Conservation (phyloP, 495 filamentous ascomycete species). For the Hypomontagnella submonticulosa region DNA sequence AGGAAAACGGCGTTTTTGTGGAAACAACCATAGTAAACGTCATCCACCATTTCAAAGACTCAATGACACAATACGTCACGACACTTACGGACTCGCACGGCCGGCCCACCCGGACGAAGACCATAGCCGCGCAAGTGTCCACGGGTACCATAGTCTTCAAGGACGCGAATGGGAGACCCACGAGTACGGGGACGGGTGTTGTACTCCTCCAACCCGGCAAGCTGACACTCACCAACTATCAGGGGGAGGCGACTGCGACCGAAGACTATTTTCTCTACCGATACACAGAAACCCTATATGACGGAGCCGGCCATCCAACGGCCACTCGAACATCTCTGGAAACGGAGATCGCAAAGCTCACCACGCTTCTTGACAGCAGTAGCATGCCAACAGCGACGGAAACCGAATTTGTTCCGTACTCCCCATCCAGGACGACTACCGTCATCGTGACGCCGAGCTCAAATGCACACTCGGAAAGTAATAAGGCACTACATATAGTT, state of each 20-base stretch:
- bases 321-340: conserved; percentile 27
- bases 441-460: conserved; percentile 25
- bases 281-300: conserved; percentile 27
- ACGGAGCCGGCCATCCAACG: conserved; percentile 28
- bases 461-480: conserved; percentile 3
- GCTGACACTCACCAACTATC: conserved; percentile 35
- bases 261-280: conserved; percentile 27
- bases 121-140: conserved; percentile 5
- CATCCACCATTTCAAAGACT: not conserved
- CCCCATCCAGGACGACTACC: conserved; percentile 15
- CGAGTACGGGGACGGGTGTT: conserved; percentile 3
- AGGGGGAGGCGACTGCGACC: conserved; percentile 35
- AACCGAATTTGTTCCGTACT: conserved; percentile 34
- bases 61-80: not conserved
- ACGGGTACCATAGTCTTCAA: not conserved
- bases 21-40: conserved; percentile 11
- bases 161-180: conserved; percentile 26
- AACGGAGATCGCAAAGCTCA: conserved; percentile 15
- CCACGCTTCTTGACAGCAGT: conserved; percentile 30
- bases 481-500: conserved; percentile 24
- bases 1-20: not conserved
- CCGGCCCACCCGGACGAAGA: conserved; percentile 24
- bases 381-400: conserved; percentile 30
- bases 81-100: conserved; percentile 20
- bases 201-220: conserved; percentile 7